These are phyloP conservation scores for Zygnema circumcarinatum DNA, from an alignment of 139 green algal genomes.

Conservation along the genomic window DNA sequence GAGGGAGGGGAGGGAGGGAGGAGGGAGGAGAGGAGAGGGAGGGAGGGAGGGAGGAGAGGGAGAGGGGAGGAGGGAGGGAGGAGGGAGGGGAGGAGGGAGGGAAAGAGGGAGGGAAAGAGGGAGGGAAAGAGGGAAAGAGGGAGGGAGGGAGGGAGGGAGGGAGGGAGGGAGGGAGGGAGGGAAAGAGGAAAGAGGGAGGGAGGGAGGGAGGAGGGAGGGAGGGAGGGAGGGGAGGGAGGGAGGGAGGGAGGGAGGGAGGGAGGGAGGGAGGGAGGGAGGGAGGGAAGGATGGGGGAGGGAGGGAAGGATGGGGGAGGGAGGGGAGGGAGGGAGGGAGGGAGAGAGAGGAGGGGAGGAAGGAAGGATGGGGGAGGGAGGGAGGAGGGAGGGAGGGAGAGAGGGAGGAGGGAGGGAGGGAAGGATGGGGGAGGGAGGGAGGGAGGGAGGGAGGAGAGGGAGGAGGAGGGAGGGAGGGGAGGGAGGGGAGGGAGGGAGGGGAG, in stretches of 20 bases:
- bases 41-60: neutral
- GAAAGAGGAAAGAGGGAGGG: neutral
- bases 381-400: no score
- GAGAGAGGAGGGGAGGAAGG: conserved; percentile 16
- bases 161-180: neutral
- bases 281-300: neutral
- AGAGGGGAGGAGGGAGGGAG: neutral
- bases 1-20: neutral
- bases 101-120: conserved; percentile 32
- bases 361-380: no score
- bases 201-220: neutral
- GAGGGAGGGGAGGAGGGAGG: neutral
- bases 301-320: neutral
- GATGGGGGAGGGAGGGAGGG: no score
- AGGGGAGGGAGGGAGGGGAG: no score
- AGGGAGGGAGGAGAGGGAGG: no score
- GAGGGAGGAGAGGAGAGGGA: neutral
- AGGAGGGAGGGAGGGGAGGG: no score
- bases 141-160: neutral
- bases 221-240: neutral
- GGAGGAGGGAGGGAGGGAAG: no score
- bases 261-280: neutral
- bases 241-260: neutral
- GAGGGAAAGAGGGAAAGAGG: neutral
- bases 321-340: conserved; percentile 7